Evolutionary conservation across 2,329 filamentous ascomycete genomes (phyloP).

Genomic region (Hymenoscyphus salicellus): DNA sequence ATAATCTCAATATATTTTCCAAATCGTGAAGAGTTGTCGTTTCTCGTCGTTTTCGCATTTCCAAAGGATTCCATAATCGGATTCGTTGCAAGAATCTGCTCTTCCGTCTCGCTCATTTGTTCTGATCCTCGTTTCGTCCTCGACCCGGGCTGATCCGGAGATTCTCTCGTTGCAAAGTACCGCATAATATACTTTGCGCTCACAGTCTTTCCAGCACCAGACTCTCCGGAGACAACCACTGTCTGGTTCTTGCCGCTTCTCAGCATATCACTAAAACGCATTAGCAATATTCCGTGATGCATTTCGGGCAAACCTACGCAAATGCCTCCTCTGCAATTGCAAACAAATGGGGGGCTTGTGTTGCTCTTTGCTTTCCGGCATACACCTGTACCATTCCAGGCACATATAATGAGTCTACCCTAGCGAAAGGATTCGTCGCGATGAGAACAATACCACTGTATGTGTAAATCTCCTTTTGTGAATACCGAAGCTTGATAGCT

Average conservation of each 20-base stretch:
- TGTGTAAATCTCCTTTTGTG: conserved; percentile 99
- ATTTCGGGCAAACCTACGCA: conserved; percentile 59
- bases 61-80: conserved; percentile 99
- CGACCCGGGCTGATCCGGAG: conserved; percentile 79
- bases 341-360: conserved; percentile 95
- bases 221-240: conserved; percentile 98
- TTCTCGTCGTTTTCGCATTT: conserved; percentile 98
- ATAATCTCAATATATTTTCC: conserved; percentile 99
- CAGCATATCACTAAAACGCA: conserved; percentile 78
- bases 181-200: conserved; percentile 99
- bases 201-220: conserved; percentile 97
- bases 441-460: conserved; percentile 99
- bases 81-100: conserved; percentile 96
- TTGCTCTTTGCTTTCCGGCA: conserved; percentile 91
- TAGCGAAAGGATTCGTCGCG: conserved; percentile 95
- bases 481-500: conserved; percentile 93
- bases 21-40: conserved; percentile 98
- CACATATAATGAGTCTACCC: conserved; percentile 96
- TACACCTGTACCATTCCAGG: conserved; percentile 99
- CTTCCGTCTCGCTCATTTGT: conserved; percentile 94
- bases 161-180: conserved; percentile 96
- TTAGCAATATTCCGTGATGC: conserved; percentile 38
- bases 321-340: conserved; percentile 99
- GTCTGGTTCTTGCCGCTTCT: conserved; percentile 95
- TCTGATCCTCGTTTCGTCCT: conserved; percentile 72